Conservation (phyloP, 176 grass and related monocot species). For the Oryza punctata region DNA sequence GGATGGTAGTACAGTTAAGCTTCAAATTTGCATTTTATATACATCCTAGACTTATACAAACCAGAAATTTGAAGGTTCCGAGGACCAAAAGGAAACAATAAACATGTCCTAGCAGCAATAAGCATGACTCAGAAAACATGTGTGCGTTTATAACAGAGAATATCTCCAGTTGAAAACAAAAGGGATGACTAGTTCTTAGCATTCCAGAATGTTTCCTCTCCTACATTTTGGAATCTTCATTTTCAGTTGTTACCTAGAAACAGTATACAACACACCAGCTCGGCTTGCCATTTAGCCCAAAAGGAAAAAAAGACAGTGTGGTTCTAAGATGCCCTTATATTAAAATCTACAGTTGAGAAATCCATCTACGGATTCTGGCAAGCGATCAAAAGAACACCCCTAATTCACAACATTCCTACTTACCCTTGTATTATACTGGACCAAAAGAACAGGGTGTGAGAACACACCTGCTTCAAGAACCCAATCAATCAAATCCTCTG, state of each 20-base stretch:
- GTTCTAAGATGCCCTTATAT: conserved; percentile 49
- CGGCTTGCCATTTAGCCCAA: conserved; percentile 21
- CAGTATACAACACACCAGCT: conserved; percentile 37
- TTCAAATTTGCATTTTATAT: conserved; percentile 13
- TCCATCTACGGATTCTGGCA: conserved; percentile 24
- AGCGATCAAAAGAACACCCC: conserved; percentile 46
- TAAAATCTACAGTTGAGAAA: conserved; percentile 50
- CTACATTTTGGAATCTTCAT: conserved; percentile 38
- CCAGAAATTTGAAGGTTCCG: neutral
- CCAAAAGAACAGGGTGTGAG: conserved; percentile 48
- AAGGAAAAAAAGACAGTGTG: conserved; percentile 34
- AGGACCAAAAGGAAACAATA: neutral
- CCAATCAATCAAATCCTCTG: conserved; percentile 63
- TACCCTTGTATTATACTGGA: conserved; percentile 35
- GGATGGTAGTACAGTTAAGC: neutral
- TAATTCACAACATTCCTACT: conserved; percentile 57
- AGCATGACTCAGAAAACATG: neutral
- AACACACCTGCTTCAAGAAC: conserved; percentile 60
- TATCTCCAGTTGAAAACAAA: neutral
- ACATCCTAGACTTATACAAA: neutral
- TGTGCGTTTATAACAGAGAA: neutral
- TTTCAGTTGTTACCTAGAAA: conserved; percentile 42
- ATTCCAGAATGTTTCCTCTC: conserved; percentile 5
- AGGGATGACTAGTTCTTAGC: neutral
- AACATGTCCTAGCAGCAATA: neutral